These are phyloP conservation scores for Trapa bicornis DNA, from an alignment of 345 rosid genomes.

Conservation along the genomic window DNA sequence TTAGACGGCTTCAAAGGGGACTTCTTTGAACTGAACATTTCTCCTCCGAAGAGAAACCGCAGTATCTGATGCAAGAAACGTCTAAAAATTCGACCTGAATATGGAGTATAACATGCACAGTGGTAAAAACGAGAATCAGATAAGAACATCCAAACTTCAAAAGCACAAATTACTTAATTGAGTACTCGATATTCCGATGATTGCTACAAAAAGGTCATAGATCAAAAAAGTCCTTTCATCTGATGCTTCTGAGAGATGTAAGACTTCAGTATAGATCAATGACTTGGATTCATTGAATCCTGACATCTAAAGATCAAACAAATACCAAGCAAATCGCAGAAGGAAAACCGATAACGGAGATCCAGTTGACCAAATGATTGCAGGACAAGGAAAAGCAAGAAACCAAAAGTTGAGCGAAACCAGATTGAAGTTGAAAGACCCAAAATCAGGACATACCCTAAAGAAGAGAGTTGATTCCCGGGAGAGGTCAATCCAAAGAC, in stretches of 20 bases:
- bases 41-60: conserved; percentile 8
- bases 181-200: neutral
- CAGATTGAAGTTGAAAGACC: conserved; percentile 1
- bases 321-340: neutral
- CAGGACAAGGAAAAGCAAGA: neutral
- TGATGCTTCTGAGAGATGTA: neutral
- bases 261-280: neutral
- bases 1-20: conserved; percentile 47
- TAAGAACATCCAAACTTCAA: neutral
- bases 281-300: neutral
- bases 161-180: neutral
- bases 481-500: neutral
- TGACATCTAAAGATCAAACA: neutral
- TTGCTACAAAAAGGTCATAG: neutral
- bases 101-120: neutral
- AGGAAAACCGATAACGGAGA: neutral
- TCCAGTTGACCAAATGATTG: neutral
- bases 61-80: conserved; percentile 4
- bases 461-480: neutral
- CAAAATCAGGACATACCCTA: neutral
- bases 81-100: neutral
- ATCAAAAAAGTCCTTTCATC: neutral
- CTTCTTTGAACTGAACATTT: conserved; percentile 59
- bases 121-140: neutral
- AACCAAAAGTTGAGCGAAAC: neutral